These are phyloP conservation scores for Coemansia sp. DNA, from an alignment of 192 early-diverging fungal genomes.

Conservation along the genomic window DNA sequence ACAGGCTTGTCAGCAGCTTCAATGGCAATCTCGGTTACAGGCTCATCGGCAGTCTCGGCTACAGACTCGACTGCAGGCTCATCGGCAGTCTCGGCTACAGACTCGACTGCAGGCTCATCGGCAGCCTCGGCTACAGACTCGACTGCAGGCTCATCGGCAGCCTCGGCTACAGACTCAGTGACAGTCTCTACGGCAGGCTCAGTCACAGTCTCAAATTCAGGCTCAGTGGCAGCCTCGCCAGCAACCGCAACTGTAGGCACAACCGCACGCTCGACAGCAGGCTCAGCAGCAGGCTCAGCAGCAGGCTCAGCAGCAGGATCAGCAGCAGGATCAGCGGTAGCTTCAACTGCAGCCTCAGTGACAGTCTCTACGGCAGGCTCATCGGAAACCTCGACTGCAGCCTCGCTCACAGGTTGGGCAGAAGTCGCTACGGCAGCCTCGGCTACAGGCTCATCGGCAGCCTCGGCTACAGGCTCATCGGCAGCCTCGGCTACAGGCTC, in stretches of 20 bases:
- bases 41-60: background rate
- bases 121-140: background rate
- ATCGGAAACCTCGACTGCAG: background rate
- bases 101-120: background rate
- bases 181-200: background rate
- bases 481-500: background rate
- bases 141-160: background rate
- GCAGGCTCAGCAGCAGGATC: too few species aligned
- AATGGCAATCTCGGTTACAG: background rate
- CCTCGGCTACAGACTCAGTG: background rate
- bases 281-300: constrained; percentile 1
- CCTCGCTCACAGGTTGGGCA: background rate
- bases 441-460: background rate
- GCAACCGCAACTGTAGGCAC: background rate
- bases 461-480: background rate
- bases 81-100: background rate
- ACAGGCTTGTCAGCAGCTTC: background rate
- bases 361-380: background rate
- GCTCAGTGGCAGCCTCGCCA: background rate
- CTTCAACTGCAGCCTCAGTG: background rate
- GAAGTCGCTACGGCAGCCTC: background rate
- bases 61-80: background rate
- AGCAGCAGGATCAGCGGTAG: background rate
- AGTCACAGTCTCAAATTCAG: background rate
- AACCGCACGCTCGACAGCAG: background rate